These are phyloP conservation scores for Starmerella floris DNA, from an alignment of 805 yeast genomes.

Conservation along the genomic window DNA sequence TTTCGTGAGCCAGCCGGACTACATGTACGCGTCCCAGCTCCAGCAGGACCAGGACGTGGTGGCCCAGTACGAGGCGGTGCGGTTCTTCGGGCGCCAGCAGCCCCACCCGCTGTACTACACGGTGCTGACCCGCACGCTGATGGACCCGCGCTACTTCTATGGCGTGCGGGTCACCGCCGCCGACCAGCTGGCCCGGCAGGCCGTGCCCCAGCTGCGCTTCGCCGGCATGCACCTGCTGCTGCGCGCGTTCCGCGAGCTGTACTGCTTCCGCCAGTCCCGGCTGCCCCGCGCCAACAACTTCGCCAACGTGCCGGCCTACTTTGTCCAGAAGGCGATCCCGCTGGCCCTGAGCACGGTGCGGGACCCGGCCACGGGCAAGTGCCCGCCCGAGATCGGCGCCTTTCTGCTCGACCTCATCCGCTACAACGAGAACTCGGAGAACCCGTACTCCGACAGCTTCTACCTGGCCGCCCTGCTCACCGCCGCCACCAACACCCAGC, in stretches of 20 bases:
- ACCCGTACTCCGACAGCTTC: conserved; percentile 58
- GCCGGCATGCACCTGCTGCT: conserved; percentile 63
- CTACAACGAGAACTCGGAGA: conserved; percentile 75
- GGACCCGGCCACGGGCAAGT: conserved; percentile 43
- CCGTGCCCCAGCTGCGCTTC: conserved; percentile 47
- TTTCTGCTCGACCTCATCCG: conserved; percentile 59
- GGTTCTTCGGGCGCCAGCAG: conserved; percentile 55
- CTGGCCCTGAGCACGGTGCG: conserved; percentile 45
- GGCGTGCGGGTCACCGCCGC: conserved; percentile 87
- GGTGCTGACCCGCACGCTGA: conserved; percentile 58
- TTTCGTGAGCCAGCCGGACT: conserved; percentile 76
- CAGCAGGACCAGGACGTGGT: conserved; percentile 93
- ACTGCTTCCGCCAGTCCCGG: conserved; percentile 50
- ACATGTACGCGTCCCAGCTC: conserved; percentile 86
- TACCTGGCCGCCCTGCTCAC: conserved; percentile 49
- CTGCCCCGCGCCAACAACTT: conserved; percentile 78
- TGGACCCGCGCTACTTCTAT: conserved; percentile 76
- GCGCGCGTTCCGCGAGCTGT: conserved; percentile 52
- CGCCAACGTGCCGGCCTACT: conserved; percentile 51
- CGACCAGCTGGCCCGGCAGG: conserved; percentile 53
- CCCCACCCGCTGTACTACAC: conserved; percentile 61
- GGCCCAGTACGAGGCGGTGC: conserved; percentile 78
- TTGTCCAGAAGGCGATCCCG: conserved; percentile 59
- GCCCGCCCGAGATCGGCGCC: conserved; percentile 46
- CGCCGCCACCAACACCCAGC: conserved; percentile 36